phyloP scores from a whole-genome alignment of 2,329 filamentous ascomycete species.

The Colletotrichum incanum region DNA sequence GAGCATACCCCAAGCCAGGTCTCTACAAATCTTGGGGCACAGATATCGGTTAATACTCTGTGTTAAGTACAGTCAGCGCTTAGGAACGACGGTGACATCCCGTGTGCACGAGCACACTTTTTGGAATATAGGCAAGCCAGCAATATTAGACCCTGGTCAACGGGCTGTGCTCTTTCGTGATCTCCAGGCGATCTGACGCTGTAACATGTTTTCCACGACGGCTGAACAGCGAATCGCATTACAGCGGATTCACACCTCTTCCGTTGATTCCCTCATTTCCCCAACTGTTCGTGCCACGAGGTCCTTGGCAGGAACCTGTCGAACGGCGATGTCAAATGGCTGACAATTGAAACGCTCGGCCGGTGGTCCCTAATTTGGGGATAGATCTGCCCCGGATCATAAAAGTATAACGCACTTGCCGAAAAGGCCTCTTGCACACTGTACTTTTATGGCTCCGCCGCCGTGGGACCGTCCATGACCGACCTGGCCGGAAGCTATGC shows the following conservation, averaged over 20 bases:
- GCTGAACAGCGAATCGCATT: constrained; percentile 38
- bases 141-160: constrained; percentile 13
- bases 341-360: constrained; percentile 38
- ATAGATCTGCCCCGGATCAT: constrained; percentile 15
- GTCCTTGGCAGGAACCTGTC: constrained; percentile 21
- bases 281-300: constrained; percentile 36
- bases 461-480: constrained; percentile 14
- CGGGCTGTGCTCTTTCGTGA: constrained; percentile 30
- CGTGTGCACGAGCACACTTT: neutral
- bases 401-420: constrained; percentile 28
- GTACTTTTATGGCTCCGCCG: neutral
- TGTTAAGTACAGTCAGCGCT: constrained; percentile 21
- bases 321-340: constrained; percentile 38
- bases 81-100: constrained; percentile 4
- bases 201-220: constrained; percentile 21
- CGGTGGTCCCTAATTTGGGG: constrained; percentile 4
- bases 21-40: constrained; percentile 3
- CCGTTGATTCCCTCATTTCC: constrained; percentile 11
- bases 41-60: neutral
- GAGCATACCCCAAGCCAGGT: neutral
- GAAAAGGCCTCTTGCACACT: neutral
- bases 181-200: constrained; percentile 31
- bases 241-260: constrained; percentile 10
- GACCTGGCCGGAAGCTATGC: constrained; percentile 21
- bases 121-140: neutral